A percentile compares a stretch with the other conserved stretches of the same genome.
phyloP scores from a whole-genome alignment of 2,329 filamentous ascomycete genomes.

The Aspergillus melleus region DNA sequence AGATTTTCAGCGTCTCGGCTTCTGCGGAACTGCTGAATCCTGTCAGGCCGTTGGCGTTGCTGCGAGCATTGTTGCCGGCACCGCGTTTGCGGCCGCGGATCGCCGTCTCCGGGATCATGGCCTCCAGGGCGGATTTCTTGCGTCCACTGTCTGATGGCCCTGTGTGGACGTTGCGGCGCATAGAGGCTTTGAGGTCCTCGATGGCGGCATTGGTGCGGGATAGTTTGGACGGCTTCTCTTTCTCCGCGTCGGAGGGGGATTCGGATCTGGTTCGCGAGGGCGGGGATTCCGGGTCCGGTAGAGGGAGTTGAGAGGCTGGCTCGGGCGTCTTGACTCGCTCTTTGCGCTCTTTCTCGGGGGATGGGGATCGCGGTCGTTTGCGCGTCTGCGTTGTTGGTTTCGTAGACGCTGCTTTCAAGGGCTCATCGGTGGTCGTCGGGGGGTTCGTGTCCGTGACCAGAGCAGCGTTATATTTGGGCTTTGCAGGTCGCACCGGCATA shows the following conservation, averaged over 20 bases:
- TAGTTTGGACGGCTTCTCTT: conserved; percentile 35
- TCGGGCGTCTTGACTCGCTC: conserved; percentile 41
- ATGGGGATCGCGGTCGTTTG: conserved; percentile 38
- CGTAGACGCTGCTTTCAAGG: background rate
- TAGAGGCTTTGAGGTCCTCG: conserved; percentile 47
- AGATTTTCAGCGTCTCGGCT: conserved; percentile 64
- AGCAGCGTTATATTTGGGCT: conserved; percentile 51
- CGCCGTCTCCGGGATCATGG: conserved; percentile 49
- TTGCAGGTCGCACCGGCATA: conserved; percentile 39
- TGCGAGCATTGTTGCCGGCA: conserved; percentile 37
- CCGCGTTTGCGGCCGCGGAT: conserved; percentile 48
- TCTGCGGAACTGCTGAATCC: conserved; percentile 57
- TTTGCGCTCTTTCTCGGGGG: conserved; percentile 31
- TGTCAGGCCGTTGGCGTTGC: conserved; percentile 57
- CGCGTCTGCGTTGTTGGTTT: conserved; percentile 17
- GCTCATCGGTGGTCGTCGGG: conserved; percentile 9
- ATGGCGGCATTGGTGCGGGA: conserved; percentile 49
- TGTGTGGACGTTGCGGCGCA: conserved; percentile 44
- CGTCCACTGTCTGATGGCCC: conserved; percentile 32
- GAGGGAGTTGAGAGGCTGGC: conserved; percentile 45
- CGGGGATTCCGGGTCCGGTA: conserved; percentile 45
- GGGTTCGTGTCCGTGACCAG: conserved; percentile 40
- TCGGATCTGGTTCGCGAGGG: conserved; percentile 32
- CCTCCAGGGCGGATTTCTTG: conserved; percentile 49
- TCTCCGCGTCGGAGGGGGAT: conserved; percentile 15